phyloP scores from a whole-genome alignment of 768 basidiomycete genomes.

The Thelephora aurantiotincta region DNA sequence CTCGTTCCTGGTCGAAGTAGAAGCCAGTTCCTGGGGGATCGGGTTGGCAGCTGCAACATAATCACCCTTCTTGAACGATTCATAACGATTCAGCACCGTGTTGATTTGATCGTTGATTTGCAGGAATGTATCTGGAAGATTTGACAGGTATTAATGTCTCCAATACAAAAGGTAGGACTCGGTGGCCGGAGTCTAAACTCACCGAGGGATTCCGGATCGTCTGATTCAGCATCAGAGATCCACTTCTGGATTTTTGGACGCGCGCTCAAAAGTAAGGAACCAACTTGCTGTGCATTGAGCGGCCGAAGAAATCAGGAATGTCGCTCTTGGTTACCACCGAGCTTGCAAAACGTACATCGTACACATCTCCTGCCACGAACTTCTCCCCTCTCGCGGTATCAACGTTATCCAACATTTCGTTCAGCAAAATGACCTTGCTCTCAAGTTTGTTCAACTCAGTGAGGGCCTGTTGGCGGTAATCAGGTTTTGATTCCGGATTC shows the following conservation, averaged over 20 bases:
- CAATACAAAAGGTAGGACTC: neutral
- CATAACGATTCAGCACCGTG: slow-evolving; percentile 77
- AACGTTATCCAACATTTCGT: slow-evolving; percentile 94
- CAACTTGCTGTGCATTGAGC: slow-evolving; percentile 60
- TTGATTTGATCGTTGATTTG: slow-evolving; percentile 99
- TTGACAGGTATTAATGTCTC: neutral
- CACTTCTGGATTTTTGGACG: slow-evolving; percentile 95
- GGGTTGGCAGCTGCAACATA: slow-evolving; percentile 54
- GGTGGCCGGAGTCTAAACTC: slow-evolving; percentile 11
- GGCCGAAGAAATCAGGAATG: slow-evolving; percentile 1
- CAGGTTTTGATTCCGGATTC: slow-evolving; percentile 87
- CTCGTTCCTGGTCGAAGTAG: slow-evolving; percentile 16
- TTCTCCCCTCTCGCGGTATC: slow-evolving; percentile 56
- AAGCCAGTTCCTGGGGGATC: slow-evolving; percentile 45
- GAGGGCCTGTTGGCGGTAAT: slow-evolving; percentile 83
- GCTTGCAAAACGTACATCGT: slow-evolving; percentile 46
- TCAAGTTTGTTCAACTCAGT: slow-evolving; percentile 90
- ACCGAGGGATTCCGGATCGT: slow-evolving; percentile 87
- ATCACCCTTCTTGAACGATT: slow-evolving; percentile 89
- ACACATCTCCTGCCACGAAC: slow-evolving; percentile 83
- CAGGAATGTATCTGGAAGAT: slow-evolving; percentile 66
- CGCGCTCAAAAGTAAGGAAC: slow-evolving; percentile 62
- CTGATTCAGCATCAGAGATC: slow-evolving; percentile 86
- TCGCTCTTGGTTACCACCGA: neutral
- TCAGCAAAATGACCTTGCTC: slow-evolving; percentile 87